Evolutionary conservation across 305 asterid species (phyloP), one percentile per base, ranked within the genome.

Genomic region (Solanum hybrid): DNA sequence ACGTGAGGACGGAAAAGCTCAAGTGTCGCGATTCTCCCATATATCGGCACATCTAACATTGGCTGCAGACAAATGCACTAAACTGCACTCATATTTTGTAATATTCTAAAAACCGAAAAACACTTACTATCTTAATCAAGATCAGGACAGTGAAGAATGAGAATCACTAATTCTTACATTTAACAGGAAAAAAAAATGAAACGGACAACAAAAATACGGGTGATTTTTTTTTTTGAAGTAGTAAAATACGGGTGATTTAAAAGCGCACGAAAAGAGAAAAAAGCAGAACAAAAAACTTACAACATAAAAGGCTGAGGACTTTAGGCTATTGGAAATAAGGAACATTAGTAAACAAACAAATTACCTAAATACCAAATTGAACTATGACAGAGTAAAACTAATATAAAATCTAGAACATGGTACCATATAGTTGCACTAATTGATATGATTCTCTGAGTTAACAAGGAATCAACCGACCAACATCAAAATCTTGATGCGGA

Each of bases 1-100:
- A 98, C 99, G 79, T 97, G 99, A 71, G 99, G 99, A 26, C 98
- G 99, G 77, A 98, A 97, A 86, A 98, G 99, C 96, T 97, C 98
- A 26, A 98, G 98, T 5, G 99, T 98, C 67, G 99, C 99, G 29
- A 98, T 98, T 91, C 99, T 95, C 90, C 99, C 99, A 95, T 98
- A 97, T 92, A 98, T 95, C 24, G 99, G 99, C 93, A 98, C 98
- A 90, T 98, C 99, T 94, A 97, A 90, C 96, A 96, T 93, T 64
- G 99, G 98, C 99, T 98, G 97, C 92, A 92, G 67, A 90, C 33
- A 88, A 51, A 51, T 82, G 87, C 86, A 92, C 87, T 87, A 87
- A 33, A 87, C 40, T 88, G 76, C 88, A 88, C 61, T 89, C 90
- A 87, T 76, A 75, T 14, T 78, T 69, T 77, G 75, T 67, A 51